Evolutionary conservation across 1,139 yeast genomes (phyloP), one percentile per base, ranked within the genome.

Genomic region (Protomyces gravidus): DNA sequence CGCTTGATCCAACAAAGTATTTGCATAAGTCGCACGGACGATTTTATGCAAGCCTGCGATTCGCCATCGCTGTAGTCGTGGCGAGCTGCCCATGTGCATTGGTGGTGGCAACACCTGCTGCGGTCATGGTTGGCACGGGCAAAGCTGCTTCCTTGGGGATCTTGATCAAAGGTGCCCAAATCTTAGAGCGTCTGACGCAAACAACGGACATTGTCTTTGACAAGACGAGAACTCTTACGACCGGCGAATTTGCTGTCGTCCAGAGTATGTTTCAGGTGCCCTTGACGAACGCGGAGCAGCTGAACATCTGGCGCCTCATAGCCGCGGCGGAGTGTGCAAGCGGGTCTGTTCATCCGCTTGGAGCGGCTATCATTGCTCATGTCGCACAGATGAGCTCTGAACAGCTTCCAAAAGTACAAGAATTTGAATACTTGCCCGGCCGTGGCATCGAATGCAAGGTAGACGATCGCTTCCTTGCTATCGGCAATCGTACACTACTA

Each of bases 1-100:
- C 78, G 47, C 51, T 75, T 5, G 62, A 46, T 17, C 58, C 78
- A 17, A 70, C 78, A 47, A 69, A 72, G 66, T 64, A 79, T 69
- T 63, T 76, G 66, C 73, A 75, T 52, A 78, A 78, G 9, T 73
- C 70, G 21, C 21, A 6, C 26, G 88, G 90, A 3, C 79, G 80
- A 63, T 79, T 81, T 65, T 84, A 81, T 71, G 82, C 82, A 27
- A 82, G 96, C 68, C 73, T 92, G 62, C 83, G 86, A 67, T 77
- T 90, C 53, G 86, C 95, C n/a, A 92, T 92, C 45, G 85, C 96
- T 4, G 98, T 92, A 5, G 80, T 92, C 65, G 96, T 92, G 9
- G 97, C 92, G 50, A 97, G 98, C 0, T 92, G 98, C 72, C 98
- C 98, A 0, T 92, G 97, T 78, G 97, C 97, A 0, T 75, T 92